A percentile compares a stretch with the other conserved stretches of the same genome.
These are phyloP conservation scores for Gaeumannomyces sp. DNA, from an alignment of 2,329 filamentous ascomycete species.

Conservation along the genomic window DNA sequence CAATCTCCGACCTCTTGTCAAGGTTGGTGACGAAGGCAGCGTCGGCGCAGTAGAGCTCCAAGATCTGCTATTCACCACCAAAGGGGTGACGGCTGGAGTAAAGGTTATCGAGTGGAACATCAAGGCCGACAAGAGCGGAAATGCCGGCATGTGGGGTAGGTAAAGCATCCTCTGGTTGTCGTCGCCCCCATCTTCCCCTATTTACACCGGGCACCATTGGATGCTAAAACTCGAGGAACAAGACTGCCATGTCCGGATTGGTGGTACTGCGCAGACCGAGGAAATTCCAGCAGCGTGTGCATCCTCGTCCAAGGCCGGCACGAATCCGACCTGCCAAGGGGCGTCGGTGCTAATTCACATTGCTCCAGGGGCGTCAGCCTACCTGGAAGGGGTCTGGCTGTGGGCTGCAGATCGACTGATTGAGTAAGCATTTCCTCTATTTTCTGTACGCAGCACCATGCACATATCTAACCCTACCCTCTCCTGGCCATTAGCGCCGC, in stretches of 20 bases:
- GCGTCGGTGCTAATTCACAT: conserved; percentile 48
- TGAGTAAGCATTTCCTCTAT: not conserved
- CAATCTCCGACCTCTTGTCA: conserved; percentile 59
- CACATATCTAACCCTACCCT: not conserved
- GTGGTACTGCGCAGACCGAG: conserved; percentile 62
- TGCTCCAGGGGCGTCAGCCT: conserved; percentile 37
- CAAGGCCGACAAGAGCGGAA: conserved; percentile 35
- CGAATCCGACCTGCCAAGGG: conserved; percentile 51
- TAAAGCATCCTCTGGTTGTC: not conserved
- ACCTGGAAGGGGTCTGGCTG: conserved; percentile 51
- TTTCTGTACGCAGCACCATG: not conserved
- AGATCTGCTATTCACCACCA: conserved; percentile 61
- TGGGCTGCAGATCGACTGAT: conserved; percentile 59
- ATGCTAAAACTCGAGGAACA: not conserved
- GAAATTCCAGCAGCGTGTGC: conserved; percentile 57
- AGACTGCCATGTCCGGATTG: conserved; percentile 65
- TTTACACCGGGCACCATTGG: no score
- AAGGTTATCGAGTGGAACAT: conserved; percentile 71
- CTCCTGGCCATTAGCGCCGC: not conserved
- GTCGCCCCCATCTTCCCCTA: not conserved
- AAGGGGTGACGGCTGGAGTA: conserved; percentile 61
- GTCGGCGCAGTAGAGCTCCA: conserved; percentile 60
- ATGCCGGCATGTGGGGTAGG: conserved; percentile 20
- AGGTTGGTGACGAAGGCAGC: conserved; percentile 56
- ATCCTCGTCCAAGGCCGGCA: conserved; percentile 29